Conservation (phyloP, 768 basidiomycete genomes). For the Agrocybe chaxingu region DNA sequence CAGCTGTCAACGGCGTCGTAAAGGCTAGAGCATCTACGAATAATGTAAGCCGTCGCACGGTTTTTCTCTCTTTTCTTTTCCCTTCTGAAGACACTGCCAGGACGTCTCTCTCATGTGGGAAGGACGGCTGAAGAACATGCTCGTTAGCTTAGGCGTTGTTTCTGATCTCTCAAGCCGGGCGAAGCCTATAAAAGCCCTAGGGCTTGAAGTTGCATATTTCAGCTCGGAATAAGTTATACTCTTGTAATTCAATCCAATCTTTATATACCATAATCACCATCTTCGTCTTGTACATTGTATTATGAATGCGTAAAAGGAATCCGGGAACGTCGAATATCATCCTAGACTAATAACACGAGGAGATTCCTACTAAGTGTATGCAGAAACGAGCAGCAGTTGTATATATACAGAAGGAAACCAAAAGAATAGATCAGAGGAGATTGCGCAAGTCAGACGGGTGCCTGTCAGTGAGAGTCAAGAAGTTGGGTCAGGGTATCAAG, state of each 20-base stretch:
- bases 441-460: neutral
- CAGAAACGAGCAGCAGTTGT: too few species aligned
- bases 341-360: too few species aligned
- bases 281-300: too few species aligned
- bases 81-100: constrained; percentile 32
- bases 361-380: too few species aligned
- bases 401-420: neutral
- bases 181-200: constrained; percentile 85
- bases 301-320: too few species aligned
- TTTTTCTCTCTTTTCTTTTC: neutral
- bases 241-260: neutral
- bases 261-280: too few species aligned
- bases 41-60: constrained; percentile 51
- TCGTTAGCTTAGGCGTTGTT: constrained; percentile 88
- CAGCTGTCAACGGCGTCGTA: constrained; percentile 73
- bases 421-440: neutral
- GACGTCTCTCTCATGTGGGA: constrained; percentile 93
- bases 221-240: constrained; percentile 46
- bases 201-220: constrained; percentile 93
- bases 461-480: constrained; percentile 3
- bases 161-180: constrained; percentile 83
- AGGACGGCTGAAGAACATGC: constrained; percentile 83
- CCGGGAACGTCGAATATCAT: too few species aligned
- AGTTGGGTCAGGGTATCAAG: neutral
- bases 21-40: constrained; percentile 90